These are phyloP conservation scores for Candolleomyces eurysporus DNA, from an alignment of 768 basidiomycete genomes.

Conservation along the genomic window DNA sequence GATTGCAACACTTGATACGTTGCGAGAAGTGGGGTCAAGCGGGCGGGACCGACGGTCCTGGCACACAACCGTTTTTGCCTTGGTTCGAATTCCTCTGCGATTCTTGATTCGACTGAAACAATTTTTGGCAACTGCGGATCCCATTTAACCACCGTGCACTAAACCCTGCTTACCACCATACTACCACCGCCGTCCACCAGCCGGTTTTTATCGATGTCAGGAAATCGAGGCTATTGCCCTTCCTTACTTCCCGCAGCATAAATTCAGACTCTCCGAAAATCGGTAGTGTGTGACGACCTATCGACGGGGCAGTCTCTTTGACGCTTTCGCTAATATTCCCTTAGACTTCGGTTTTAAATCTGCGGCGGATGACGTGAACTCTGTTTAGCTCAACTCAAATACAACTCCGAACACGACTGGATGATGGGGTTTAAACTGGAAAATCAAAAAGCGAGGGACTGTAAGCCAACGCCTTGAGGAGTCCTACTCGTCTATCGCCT, in stretches of 20 bases:
- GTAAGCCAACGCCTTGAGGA: not conserved
- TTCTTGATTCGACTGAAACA: no score
- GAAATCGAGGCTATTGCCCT: conserved; percentile 60
- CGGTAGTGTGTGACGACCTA: conserved; percentile 8
- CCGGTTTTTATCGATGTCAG: conserved; percentile 44
- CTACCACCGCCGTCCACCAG: conserved; percentile 4
- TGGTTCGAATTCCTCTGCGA: no score
- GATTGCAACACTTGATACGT: no score
- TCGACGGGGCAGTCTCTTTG: conserved; percentile 15
- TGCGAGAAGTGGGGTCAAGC: no score
- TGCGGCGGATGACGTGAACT: not conserved
- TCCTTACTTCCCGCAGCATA: conserved; percentile 44
- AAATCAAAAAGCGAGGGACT: not conserved
- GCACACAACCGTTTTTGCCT: no score
- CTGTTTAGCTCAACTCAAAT: conserved; percentile 5
- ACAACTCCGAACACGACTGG: conserved; percentile 16
- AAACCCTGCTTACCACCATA: not conserved
- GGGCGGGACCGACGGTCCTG: no score
- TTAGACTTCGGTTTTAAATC: conserved; percentile 24
- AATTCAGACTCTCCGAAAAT: conserved; percentile 40
- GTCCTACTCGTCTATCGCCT: not conserved
- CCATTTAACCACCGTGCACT: no score
- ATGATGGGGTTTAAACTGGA: conserved; percentile 1
- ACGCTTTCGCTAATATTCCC: conserved; percentile 33
- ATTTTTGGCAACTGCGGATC: no score